A percentile compares a stretch with the other conserved stretches of the same genome.
phyloP scores from a whole-genome alignment of 305 asterid species.

The Rubia balearica region DNA sequence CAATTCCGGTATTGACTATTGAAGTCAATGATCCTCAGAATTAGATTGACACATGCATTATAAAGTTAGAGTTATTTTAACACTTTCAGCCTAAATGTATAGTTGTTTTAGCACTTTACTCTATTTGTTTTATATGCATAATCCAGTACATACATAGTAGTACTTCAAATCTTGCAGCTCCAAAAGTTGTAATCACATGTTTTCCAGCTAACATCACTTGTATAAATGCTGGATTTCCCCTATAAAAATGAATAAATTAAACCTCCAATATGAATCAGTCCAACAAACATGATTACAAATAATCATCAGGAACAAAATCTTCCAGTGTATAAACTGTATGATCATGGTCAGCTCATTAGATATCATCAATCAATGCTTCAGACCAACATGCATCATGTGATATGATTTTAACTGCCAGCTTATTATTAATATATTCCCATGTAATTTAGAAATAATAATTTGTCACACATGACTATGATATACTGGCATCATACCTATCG shows the following conservation, averaged over 20 bases:
- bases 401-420: conserved; percentile 8
- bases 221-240: conserved; percentile 5
- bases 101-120: no score
- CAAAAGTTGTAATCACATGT: conserved; percentile 18
- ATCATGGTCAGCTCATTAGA: conserved; percentile 11
- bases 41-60: no score
- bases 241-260: background rate
- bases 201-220: conserved; percentile 18
- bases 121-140: no score
- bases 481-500: conserved; percentile 8
- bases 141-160: background rate
- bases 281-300: background rate
- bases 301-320: conserved; percentile 10
- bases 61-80: no score
- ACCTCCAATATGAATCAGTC: background rate
- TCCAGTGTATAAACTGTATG: conserved; percentile 6
- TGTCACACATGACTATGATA: conserved; percentile 23
- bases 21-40: no score
- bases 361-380: conserved; percentile 7
- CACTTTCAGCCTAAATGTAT: no score
- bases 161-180: no score
- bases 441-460: background rate
- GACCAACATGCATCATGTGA: background rate
- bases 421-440: conserved; percentile 12
- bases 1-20: no score